Conservation (phyloP, 179 eudicot genomes). For the Camellia oleifera region DNA sequence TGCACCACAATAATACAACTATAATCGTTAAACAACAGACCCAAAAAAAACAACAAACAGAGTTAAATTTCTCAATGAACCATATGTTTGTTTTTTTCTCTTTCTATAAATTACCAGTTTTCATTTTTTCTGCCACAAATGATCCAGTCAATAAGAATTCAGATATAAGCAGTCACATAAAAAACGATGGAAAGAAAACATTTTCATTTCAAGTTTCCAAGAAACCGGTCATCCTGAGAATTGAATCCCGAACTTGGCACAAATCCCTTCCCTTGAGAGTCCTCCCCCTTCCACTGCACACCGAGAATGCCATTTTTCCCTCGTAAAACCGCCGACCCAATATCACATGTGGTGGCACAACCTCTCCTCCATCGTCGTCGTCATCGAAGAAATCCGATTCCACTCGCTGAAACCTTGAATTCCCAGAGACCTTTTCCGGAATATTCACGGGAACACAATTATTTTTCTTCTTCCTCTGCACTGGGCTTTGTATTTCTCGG, state of each 20-base stretch:
- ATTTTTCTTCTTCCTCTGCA: constrained; percentile 10
- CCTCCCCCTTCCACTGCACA: constrained; percentile 41
- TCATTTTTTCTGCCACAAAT: no score
- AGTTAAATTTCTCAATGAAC: no score
- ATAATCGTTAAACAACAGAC: no score
- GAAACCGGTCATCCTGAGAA: constrained; percentile 57
- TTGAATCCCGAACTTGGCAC: constrained; percentile 47
- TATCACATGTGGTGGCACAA: constrained; percentile 50
- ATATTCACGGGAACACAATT: constrained; percentile 28
- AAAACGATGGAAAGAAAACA: not conserved
- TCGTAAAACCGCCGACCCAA: constrained; percentile 32
- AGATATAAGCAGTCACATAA: no score
- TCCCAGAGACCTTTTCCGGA: constrained; percentile 24
- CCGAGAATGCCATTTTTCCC: constrained; percentile 39
- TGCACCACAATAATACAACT: no score
- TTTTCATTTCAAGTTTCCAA: constrained; percentile 28
- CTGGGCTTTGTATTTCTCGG: not conserved
- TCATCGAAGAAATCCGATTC: constrained; percentile 17
- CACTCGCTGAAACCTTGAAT: constrained; percentile 13
- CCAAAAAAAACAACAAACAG: no score
- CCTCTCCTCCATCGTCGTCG: constrained; percentile 15
- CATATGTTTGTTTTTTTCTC: no score
- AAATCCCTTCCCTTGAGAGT: constrained; percentile 50
- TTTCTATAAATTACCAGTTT: no score
- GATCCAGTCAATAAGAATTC: no score